Evolutionary conservation across 2,329 filamentous ascomycete genomes (phyloP), one percentile per base, ranked within the genome.

Genomic region (Aspergillus puulaauensis): DNA sequence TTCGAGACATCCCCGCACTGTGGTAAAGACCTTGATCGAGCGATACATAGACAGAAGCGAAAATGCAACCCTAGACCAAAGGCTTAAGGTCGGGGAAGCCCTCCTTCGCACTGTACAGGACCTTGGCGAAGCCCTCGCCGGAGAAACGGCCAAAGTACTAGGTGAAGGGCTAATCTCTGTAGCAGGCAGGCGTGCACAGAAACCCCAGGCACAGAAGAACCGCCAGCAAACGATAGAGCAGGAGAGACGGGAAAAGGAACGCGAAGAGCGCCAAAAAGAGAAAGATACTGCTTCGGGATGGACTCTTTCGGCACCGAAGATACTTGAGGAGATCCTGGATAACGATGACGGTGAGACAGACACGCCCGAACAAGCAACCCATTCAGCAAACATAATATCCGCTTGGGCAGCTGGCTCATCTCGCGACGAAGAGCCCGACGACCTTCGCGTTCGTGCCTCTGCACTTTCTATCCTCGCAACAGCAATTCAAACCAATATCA

Each of bases 381-480:
- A 71, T 41, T 68, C 73, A 1, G 69, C 70, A 2, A 75, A 72
- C 41, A 73, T 77, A 7, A 59, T 78, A 14, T 64, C 72, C n/a
- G 71, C 75, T 24, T 78, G 75, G 75, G 75, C 72, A 4, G 69
- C 73, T 3, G 75, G 75, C 17, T 68, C 74, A 3, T 58, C 67
- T 1, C 61, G 67, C 8, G 75, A 77, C 50, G 64, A 69, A 21
- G 70, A 75, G 23, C 75, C 75, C n/a, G 76, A 79, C 53, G 76
- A 79, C 55, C 68, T 79, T 2, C 76, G 76, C 12, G 65, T 72
- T 2, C 71, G 76, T 4, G 68, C 76, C n/a, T 79, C 76, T 1
- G 76, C 76, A 14, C 65, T 79, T 3, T 79, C 76, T 2, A 74
- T 79, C 31, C 68, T 78, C 4, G 75, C 74, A 4, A 74, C 73